A percentile compares a stretch with the other conserved stretches of the same genome.
Conservation (phyloP, 108 stramenopile species). For the Mediolabrus comicus region DNA sequence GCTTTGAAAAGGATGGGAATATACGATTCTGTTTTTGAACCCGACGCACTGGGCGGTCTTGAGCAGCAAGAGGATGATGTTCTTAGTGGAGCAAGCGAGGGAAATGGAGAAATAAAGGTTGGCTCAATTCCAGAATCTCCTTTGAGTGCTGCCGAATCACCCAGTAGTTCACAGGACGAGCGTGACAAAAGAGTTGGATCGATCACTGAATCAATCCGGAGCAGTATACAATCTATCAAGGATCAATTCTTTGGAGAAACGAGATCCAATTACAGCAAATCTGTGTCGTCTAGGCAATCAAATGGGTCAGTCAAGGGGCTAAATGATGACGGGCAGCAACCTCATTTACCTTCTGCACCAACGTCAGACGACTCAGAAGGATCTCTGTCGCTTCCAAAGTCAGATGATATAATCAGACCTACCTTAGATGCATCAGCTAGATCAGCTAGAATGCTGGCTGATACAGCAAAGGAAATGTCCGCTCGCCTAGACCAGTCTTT, state of each 20-base stretch:
- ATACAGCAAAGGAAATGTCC: constrained; percentile 21
- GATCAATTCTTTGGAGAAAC: not conserved
- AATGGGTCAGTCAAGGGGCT: not conserved
- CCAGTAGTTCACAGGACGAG: not conserved
- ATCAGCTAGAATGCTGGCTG: constrained; percentile 1
- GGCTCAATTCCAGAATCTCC: not conserved
- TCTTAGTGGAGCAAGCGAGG: not conserved
- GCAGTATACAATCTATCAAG: constrained; percentile 1
- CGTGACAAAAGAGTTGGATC: not conserved
- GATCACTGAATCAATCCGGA: not conserved
- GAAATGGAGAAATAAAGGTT: not conserved
- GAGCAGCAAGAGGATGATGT: not conserved
- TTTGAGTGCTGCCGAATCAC: not conserved
- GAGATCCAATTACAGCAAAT: constrained; percentile 1
- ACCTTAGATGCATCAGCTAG: not conserved
- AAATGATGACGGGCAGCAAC: not conserved
- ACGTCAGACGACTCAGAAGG: not conserved
- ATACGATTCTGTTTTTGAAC: not conserved
- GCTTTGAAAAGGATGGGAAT: constrained; percentile 29
- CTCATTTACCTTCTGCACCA: not conserved
- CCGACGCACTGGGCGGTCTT: too few species aligned
- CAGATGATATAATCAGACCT: not conserved
- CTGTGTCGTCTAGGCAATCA: not conserved
- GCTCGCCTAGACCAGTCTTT: constrained; percentile 10
- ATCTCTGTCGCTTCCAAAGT: not conserved